Conservation (phyloP, 768 basidiomycete genomes). For the Boletus rubescentipes region DNA sequence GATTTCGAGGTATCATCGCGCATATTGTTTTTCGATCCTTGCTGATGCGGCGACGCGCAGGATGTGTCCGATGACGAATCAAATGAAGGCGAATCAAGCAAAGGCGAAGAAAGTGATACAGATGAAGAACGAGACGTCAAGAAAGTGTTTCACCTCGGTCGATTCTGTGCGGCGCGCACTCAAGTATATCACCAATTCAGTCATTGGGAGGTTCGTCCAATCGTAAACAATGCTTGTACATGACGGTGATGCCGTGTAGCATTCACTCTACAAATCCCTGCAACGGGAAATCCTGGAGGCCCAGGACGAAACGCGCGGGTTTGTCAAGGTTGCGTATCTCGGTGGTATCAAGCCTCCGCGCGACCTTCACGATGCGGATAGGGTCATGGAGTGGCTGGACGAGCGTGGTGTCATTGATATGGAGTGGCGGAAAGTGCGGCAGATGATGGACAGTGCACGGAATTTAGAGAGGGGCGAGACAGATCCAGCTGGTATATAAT, state of each 20-base stretch:
- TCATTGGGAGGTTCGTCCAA: slow-evolving; percentile 75
- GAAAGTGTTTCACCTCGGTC: slow-evolving; percentile 63
- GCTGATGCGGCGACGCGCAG: slow-evolving; percentile 10
- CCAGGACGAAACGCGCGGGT: slow-evolving; percentile 42
- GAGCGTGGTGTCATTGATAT: slow-evolving; percentile 60
- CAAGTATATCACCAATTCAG: slow-evolving; percentile 67
- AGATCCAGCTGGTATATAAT: slow-evolving; percentile 19
- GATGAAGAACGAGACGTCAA: slow-evolving; percentile 11
- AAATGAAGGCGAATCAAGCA: slow-evolving; percentile 27
- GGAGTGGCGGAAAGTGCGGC: slow-evolving; percentile 70
- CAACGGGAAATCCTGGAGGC: slow-evolving; percentile 57
- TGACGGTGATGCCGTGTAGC: slow-evolving; percentile 40
- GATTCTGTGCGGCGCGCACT: slow-evolving; percentile 74
- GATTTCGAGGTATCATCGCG: slow-evolving; percentile 59
- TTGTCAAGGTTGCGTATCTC: slow-evolving; percentile 57
- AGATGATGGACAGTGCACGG: slow-evolving; percentile 73
- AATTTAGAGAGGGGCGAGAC: slow-evolving; percentile 58
- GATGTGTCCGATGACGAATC: slow-evolving; percentile 24
- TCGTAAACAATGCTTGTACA: background rate
- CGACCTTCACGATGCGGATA: slow-evolving; percentile 71
- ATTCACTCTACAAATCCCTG: slow-evolving; percentile 61
- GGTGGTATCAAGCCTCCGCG: slow-evolving; percentile 59
- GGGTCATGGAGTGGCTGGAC: slow-evolving; percentile 81
- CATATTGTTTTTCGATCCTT: background rate
- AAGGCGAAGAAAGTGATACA: slow-evolving; percentile 1